phyloP scores from a whole-genome alignment of 306 rosid species.

The Inga leiocalycina region DNA sequence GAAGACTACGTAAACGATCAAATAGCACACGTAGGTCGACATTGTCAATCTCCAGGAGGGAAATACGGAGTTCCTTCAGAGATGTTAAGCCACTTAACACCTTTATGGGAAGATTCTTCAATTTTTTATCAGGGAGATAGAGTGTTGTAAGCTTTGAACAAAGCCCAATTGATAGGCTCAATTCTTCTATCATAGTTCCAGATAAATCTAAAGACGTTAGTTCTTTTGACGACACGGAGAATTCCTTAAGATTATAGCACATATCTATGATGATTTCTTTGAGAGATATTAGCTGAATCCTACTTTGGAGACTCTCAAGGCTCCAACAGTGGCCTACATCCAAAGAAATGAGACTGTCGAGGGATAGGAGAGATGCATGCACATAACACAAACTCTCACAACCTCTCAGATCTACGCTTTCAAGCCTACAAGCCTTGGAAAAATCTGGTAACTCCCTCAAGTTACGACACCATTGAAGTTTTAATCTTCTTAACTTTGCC shows the following conservation, averaged over 20 bases:
- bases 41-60: no score
- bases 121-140: no score
- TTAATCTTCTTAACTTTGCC: not conserved
- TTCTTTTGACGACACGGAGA: not conserved
- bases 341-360: not conserved
- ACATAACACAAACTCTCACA: not conserved
- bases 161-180: not conserved
- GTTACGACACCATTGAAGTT: not conserved
- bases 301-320: not conserved
- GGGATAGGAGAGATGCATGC: not conserved
- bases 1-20: no score
- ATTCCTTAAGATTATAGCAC: not conserved
- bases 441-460: no score
- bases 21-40: no score
- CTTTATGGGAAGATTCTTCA: no score
- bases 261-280: fast-evolving
- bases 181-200: fast-evolving
- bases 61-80: no score
- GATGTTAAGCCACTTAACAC: no score
- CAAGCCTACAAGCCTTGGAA: no score
- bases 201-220: not conserved
- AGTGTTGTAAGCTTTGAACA: not conserved
- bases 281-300: not conserved
- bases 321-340: not conserved
- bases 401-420: no score